Evolutionary conservation across 2,329 filamentous ascomycete species (phyloP).

Genomic region (Mollisiaceae sp.): DNA sequence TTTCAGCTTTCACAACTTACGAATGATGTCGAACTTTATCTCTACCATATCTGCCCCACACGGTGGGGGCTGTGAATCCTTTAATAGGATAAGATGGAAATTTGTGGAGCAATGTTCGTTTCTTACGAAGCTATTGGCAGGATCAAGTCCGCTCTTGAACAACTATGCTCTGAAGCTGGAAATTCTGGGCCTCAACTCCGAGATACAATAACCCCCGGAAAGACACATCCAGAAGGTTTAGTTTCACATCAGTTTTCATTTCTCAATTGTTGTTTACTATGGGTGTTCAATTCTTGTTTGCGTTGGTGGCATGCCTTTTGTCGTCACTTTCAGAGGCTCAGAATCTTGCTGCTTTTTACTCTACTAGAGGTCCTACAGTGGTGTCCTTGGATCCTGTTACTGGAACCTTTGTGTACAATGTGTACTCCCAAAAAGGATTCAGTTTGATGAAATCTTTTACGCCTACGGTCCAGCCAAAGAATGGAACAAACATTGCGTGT

Average conservation of each 20-base stretch:
- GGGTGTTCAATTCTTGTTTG: constrained; percentile 5
- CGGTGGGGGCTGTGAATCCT: constrained; percentile 8
- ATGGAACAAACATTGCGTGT: constrained; percentile 6
- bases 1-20: constrained; percentile 1
- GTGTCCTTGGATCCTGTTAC: constrained; percentile 4
- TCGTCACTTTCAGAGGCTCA: neutral
- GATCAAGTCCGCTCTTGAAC: neutral
- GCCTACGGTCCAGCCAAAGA: constrained; percentile 1
- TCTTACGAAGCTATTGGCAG: neutral
- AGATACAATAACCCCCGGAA: neutral
- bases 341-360: constrained; percentile 15
- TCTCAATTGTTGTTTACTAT: neutral
- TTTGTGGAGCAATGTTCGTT: neutral
- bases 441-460: constrained; percentile 2
- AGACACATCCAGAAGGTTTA: neutral
- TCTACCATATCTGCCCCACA: neutral
- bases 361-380: neutral
- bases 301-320: neutral
- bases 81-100: neutral
- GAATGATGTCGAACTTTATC: neutral
- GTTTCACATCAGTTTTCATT: neutral
- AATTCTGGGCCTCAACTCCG: neutral
- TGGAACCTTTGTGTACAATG: constrained; percentile 12
- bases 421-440: constrained; percentile 3
- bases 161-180: neutral